These are phyloP conservation scores for Pythium rishiriense DNA, from an alignment of 352 stramenopile species.

Conservation along the genomic window DNA sequence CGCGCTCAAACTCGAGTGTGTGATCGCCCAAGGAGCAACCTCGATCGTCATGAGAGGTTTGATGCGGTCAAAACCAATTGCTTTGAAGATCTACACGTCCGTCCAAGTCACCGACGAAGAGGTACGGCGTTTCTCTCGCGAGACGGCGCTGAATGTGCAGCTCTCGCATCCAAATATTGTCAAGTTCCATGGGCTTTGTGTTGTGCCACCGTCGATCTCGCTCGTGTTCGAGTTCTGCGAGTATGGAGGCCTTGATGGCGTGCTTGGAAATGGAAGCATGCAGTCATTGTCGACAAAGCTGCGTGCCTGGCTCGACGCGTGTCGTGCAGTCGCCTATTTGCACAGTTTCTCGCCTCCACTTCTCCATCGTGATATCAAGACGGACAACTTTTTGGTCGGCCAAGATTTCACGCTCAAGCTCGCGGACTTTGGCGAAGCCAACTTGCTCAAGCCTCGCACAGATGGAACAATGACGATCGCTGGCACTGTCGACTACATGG, in stretches of 20 bases:
- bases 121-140: slow-evolving; percentile 75
- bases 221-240: slow-evolving; percentile 89
- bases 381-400: slow-evolving; percentile 81
- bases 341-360: slow-evolving; percentile 83
- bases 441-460: slow-evolving; percentile 70
- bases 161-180: slow-evolving; percentile 86
- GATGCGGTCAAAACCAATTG: slow-evolving; percentile 59
- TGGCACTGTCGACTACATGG: slow-evolving; percentile 87
- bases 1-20: slow-evolving; percentile 65
- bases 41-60: slow-evolving; percentile 82
- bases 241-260: slow-evolving; percentile 69
- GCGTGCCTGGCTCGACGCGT: slow-evolving; percentile 84
- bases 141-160: slow-evolving; percentile 79
- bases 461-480: slow-evolving; percentile 87
- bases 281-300: slow-evolving; percentile 75
- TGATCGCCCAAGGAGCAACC: slow-evolving; percentile 78
- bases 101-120: slow-evolving; percentile 84
- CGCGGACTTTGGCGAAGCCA: slow-evolving; percentile 84
- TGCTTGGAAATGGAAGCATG: slow-evolving; percentile 49
- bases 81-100: slow-evolving; percentile 86
- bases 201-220: slow-evolving; percentile 82
- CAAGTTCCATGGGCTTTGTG: slow-evolving; percentile 78
- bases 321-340: slow-evolving; percentile 76
- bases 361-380: slow-evolving; percentile 86
- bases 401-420: slow-evolving; percentile 83